Conservation (phyloP, 2,329 filamentous ascomycete species). For the Stylonectria norvegica region DNA sequence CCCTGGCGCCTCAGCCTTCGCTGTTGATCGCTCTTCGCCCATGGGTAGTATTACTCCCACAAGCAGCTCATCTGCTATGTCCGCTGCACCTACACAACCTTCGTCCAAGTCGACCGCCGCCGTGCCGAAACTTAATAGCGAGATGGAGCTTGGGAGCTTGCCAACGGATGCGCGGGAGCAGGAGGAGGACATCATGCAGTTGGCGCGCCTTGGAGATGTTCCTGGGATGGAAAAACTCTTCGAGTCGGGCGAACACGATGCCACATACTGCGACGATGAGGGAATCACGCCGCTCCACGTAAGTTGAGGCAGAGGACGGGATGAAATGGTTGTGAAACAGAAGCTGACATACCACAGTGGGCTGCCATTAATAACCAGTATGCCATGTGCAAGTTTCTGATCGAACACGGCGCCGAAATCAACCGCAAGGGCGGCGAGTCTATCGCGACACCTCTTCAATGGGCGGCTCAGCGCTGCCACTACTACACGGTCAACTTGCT, state of each 20-base stretch:
- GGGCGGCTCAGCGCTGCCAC: slow-evolving; percentile 94
- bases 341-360: slow-evolving; percentile 62
- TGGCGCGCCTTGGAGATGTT: slow-evolving; percentile 85
- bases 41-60: slow-evolving; percentile 43
- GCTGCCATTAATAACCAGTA: slow-evolving; percentile 98
- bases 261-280: slow-evolving; percentile 81
- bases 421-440: slow-evolving; percentile 96
- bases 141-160: slow-evolving; percentile 53
- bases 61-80: slow-evolving; percentile 34
- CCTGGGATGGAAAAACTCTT: slow-evolving; percentile 85
- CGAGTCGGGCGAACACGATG: slow-evolving; percentile 75
- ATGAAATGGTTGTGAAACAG: slow-evolving; percentile 6
- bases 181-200: slow-evolving; percentile 88
- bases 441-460: slow-evolving; percentile 88
- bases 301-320: slow-evolving; percentile 34
- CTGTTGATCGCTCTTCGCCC: not conserved
- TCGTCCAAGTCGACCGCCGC: slow-evolving; percentile 52
- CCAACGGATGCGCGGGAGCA: slow-evolving; percentile 36
- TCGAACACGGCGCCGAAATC: slow-evolving; percentile 80
- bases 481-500: slow-evolving; percentile 95
- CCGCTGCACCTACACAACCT: slow-evolving; percentile 51
- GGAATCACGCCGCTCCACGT: slow-evolving; percentile 96
- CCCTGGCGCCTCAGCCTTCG: not conserved
- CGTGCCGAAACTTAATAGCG: slow-evolving; percentile 55
- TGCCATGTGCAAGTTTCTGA: slow-evolving; percentile 92